Base-by-base conservation (phyloP, 176 grass and related monocot genomes). In the Neostapfia colusana region DNA sequence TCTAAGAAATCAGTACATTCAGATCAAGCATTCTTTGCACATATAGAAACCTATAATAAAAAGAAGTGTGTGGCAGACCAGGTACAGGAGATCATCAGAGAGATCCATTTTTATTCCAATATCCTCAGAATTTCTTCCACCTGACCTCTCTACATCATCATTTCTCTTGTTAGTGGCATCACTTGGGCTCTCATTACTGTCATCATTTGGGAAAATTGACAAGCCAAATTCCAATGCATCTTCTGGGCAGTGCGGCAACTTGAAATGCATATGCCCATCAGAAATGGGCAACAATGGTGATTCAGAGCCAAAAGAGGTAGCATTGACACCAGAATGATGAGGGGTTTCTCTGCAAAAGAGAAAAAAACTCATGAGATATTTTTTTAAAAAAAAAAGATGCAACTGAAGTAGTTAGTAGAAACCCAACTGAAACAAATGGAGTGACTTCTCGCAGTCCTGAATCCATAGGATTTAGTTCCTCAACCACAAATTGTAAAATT, bases 81-180 rank as follows among this genome's bases (percentile, higher is more conserved):
- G 79, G 66, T 99, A 89, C 73, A 99, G 74, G 35, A 99, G 85
- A 90, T 99, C 95, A 67, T 99, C 95, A 53, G 91, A 92, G 35
- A 99, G 83, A 83, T 99, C 95, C 95, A 99, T 99, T 69, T 88
- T 90, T 74, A 90, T 72, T 69, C 93, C 90, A 70, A 66, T 41
- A 42, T 88, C 86, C 59, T 93, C 95, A 66, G 74, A 66, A 75
- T 83, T 87, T 78, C 57, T 74, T 79, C 26, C 28, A 63, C 60
- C 73, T 79, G 62, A 84, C 36, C 67, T 90, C 55, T 88, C 79
- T 26, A 39, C 63, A 78, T 85, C 40, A 75, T 34, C 54, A 72
- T 65, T 27, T 51, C 51, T 58, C 8, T 76, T 78, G 69, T 49
- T 58, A 63, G 70, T 75, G 54, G n/a, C 46, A 37, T 66, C 69